phyloP scores from a whole-genome alignment of 345 rosid species.

The Citrus inodora region DNA sequence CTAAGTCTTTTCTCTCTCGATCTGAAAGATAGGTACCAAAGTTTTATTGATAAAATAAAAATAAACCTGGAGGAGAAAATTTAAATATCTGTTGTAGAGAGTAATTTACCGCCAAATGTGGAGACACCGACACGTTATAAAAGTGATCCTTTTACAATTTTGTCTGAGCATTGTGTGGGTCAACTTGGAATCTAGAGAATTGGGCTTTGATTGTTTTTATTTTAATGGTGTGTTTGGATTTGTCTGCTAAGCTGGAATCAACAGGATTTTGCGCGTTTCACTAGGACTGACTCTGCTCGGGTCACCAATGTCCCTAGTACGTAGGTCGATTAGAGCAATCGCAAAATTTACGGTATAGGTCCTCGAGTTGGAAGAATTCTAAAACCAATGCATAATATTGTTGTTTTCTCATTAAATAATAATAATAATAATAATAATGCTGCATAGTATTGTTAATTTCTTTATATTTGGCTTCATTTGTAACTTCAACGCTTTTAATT shows the following conservation, averaged over 20 bases:
- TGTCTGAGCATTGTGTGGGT: not conserved
- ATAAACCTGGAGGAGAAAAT: no score
- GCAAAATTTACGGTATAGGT: not conserved
- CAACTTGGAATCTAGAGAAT: not conserved
- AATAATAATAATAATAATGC: no score
- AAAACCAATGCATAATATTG: not conserved
- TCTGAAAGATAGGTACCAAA: no score
- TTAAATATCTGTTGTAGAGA: no score
- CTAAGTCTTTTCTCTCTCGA: no score
- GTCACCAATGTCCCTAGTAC: not conserved
- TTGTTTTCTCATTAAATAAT: not conserved
- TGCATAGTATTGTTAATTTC: not conserved
- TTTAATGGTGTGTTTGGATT: not conserved
- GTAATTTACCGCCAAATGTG: no score
- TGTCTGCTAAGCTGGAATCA: not conserved
- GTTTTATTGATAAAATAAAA: no score
- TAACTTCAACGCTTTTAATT: not conserved
- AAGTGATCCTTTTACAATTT: not conserved
- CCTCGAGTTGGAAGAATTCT: not conserved
- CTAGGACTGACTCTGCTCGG: not conserved
- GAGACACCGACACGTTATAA: no score
- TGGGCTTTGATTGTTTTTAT: not conserved
- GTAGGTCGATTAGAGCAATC: not conserved
- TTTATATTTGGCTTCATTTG: not conserved
- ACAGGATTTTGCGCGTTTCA: not conserved